These are phyloP conservation scores for Saccharomycopsis crataegensis DNA, from an alignment of 1,139 yeast species.

Conservation along the genomic window DNA sequence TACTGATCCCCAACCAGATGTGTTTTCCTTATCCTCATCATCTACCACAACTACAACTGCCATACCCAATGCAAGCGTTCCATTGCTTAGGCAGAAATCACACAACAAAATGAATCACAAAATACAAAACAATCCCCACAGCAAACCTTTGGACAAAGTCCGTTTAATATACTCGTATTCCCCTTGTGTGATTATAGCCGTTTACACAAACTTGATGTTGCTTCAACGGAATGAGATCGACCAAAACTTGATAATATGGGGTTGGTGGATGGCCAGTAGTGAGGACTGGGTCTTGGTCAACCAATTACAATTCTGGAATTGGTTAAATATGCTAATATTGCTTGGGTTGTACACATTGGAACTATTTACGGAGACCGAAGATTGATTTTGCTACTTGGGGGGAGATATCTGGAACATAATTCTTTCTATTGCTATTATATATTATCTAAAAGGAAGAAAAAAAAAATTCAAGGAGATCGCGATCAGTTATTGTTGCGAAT, in stretches of 20 bases:
- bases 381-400: not conserved
- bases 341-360: slow-evolving; percentile 75
- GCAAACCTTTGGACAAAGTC: slow-evolving; percentile 30
- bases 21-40: not conserved
- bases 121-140: too few relatives aligned
- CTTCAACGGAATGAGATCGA: slow-evolving; percentile 78
- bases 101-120: not conserved
- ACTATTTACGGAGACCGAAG: slow-evolving; percentile 36
- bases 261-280: slow-evolving; percentile 33
- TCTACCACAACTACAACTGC: not conserved
- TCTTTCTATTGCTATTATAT: not conserved
- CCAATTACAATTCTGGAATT: slow-evolving; percentile 94
- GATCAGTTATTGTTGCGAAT: too few relatives aligned
- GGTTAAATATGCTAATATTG: slow-evolving; percentile 84
- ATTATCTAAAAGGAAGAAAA: too few relatives aligned
- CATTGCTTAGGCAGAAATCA: not conserved
- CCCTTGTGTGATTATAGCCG: slow-evolving; percentile 90
- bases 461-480: too few relatives aligned
- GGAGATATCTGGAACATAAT: not conserved
- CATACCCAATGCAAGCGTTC: not conserved
- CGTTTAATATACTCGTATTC: slow-evolving; percentile 76
- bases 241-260: slow-evolving; percentile 53
- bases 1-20: not conserved
- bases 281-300: slow-evolving; percentile 41
- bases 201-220: slow-evolving; percentile 87